Conservation (phyloP, 345 rosid species). For the Mallotus nudiflorus region DNA sequence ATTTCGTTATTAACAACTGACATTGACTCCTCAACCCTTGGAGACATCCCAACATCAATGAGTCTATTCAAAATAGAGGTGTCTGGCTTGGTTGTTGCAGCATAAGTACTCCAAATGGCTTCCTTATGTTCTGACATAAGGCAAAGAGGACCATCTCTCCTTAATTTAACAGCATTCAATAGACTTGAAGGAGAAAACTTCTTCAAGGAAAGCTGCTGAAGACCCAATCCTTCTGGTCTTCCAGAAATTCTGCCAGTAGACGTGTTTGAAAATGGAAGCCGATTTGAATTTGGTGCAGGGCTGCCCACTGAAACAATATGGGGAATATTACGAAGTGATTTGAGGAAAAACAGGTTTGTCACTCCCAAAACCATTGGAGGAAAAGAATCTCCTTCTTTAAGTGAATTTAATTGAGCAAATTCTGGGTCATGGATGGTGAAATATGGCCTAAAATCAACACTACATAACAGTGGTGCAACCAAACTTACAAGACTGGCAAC, state of each 20-base stretch:
- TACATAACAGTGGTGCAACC: slow-evolving; percentile 81
- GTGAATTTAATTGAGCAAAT: slow-evolving; percentile 65
- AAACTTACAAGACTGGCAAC: slow-evolving; percentile 94
- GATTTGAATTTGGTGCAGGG: slow-evolving; percentile 64
- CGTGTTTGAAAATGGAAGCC: slow-evolving; percentile 52
- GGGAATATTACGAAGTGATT: slow-evolving; percentile 79
- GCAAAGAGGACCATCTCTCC: slow-evolving; percentile 94
- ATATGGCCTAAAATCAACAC: slow-evolving; percentile 96
- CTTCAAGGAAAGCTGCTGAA: slow-evolving; percentile 75
- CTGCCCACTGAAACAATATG: slow-evolving; percentile 92
- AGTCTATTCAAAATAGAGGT: slow-evolving; percentile 92
- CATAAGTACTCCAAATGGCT: slow-evolving; percentile 88
- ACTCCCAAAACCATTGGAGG: slow-evolving; percentile 97
- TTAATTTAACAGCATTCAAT: slow-evolving; percentile 76
- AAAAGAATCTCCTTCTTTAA: slow-evolving; percentile 74
- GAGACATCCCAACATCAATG: slow-evolving; percentile 91
- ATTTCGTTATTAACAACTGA: slow-evolving; percentile 97
- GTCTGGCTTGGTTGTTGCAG: slow-evolving; percentile 87
- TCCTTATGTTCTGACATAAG: slow-evolving; percentile 99
- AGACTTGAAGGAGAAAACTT: slow-evolving; percentile 86
- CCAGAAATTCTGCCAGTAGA: slow-evolving; percentile 68
- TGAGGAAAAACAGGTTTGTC: slow-evolving; percentile 91
- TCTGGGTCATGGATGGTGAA: slow-evolving; percentile 96
- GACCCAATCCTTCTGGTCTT: slow-evolving; percentile 71
- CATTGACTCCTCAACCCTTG: slow-evolving; percentile 98